Evolutionary conservation across 2,329 filamentous ascomycete genomes (phyloP).

Genomic region (Arachnomyces sp.): DNA sequence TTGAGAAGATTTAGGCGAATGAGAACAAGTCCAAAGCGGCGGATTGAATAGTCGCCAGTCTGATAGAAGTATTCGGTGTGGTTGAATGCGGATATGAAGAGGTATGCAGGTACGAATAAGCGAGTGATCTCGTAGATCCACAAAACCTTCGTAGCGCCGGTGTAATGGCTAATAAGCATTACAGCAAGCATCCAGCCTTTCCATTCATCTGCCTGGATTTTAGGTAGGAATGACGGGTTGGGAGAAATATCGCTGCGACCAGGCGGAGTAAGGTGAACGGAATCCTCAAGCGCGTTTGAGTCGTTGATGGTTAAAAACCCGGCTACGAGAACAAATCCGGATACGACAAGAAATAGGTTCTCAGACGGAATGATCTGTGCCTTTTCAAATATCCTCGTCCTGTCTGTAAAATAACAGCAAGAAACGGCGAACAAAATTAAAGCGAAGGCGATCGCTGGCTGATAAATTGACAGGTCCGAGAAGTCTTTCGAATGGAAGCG

Average conservation of each 20-base stretch:
- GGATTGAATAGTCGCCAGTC: conserved; percentile 50
- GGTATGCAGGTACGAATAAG: conserved; percentile 49
- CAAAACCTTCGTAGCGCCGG: conserved; percentile 43
- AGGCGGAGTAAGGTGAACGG: too few relatives aligned
- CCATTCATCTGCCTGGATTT: conserved; percentile 57
- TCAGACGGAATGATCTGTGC: conserved; percentile 39
- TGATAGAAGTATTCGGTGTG: conserved; percentile 53
- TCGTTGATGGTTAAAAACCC: too few relatives aligned
- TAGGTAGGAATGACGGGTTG: conserved; percentile 38
- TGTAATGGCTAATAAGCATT: conserved; percentile 53
- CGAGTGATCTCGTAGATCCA: conserved; percentile 50
- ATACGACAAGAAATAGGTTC: conserved; percentile 25
- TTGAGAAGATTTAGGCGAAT: conserved; percentile 53
- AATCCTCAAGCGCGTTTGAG: conserved; percentile 10
- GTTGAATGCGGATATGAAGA: conserved; percentile 57
- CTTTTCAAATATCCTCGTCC: conserved; percentile 49
- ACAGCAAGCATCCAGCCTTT: conserved; percentile 59
- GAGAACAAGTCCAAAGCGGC: conserved; percentile 46
- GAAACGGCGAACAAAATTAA: conserved; percentile 21
- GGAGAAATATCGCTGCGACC: conserved; percentile 12
- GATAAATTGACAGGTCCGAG: neutral
- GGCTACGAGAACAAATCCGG: conserved; percentile 1
- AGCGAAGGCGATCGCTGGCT: conserved; percentile 8
- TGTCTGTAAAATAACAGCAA: conserved; percentile 49
- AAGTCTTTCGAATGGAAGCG: neutral